Conservation (phyloP, 73 alveolate species). For the Tetrahymena elliotti region DNA sequence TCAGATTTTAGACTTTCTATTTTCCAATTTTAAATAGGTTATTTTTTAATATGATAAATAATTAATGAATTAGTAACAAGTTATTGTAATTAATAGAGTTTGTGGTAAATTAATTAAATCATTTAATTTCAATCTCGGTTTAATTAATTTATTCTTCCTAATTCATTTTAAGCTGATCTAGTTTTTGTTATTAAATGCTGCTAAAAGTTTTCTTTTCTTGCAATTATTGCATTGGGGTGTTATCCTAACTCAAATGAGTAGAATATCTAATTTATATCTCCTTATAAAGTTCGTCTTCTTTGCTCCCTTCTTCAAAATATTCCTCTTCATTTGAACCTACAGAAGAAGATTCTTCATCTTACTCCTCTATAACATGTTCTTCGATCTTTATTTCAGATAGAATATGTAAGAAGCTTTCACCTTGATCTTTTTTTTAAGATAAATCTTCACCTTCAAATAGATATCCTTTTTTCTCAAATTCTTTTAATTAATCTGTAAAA, state of each 20-base stretch:
- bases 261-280: neutral
- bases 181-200: neutral
- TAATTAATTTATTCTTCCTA: neutral
- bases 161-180: neutral
- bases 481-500: slow-evolving; percentile 39
- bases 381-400: neutral
- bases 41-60: no score
- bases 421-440: neutral
- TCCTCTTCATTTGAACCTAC: neutral
- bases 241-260: neutral
- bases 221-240: neutral
- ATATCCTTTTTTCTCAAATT: neutral
- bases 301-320: neutral
- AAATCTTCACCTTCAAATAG: neutral
- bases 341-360: neutral
- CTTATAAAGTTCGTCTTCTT: neutral
- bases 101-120: neutral
- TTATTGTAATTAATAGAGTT: neutral
- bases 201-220: neutral
- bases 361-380: neutral
- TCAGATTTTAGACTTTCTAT: neutral
- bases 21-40: neutral
- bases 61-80: neutral
- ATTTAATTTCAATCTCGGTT: neutral
- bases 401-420: neutral